Evolutionary conservation across 225 moss, liverwort and hornwort species (phyloP), one percentile per base, ranked within the genome.

Genomic region (Bryoerythrophyllum caledonicum): DNA sequence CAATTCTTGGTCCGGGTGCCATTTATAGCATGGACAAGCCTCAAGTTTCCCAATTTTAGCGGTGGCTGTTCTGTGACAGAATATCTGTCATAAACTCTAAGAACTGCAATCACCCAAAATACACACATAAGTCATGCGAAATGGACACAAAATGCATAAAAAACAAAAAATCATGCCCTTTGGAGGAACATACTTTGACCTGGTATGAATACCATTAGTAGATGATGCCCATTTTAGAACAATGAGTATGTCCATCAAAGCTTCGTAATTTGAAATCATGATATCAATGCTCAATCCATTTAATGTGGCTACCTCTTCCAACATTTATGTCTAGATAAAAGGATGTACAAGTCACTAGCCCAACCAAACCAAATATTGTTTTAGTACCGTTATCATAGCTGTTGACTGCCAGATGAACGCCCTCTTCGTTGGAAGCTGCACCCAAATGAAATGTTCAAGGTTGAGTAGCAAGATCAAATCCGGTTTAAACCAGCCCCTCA

Each of bases 1-100:
- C 96, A 96, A 79, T 96, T 93, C 80, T 91, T 96, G 19, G 87
- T 96, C 60, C 91, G 90, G 43, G 91, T 91, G 68, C 96, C 96
- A 37, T 86, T 93, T 72, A 96, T 93, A 52, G 93, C 82, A 76
- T 96, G 96, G 21, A 85, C 82, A 79, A 85, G 84, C 66, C 86
- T 85, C 74, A 91, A 75, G 70, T 85, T 90, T 63, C 87, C 86
- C 77, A 93, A 68, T 53, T 86, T 82, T 78, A 89, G 68, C 51
- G 88, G 93, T 44, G 91, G 93, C 75, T 89, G 93, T 71, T 95
- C 95, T 57, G 82, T 83, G 14, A 91, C 55, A 68, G 85, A 87
- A 80, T 85, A 89, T 76, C 74, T 90, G 74, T 93, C 90, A 87
- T 96, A 93, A 34, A 96, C 93, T 86, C 96, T 87, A 79, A 96